Percentiles rank a stretch among this genome's conserved stretches.
Evolutionary conservation across 345 rosid genomes (phyloP).

Genomic region (Stellera chamaejasme): DNA sequence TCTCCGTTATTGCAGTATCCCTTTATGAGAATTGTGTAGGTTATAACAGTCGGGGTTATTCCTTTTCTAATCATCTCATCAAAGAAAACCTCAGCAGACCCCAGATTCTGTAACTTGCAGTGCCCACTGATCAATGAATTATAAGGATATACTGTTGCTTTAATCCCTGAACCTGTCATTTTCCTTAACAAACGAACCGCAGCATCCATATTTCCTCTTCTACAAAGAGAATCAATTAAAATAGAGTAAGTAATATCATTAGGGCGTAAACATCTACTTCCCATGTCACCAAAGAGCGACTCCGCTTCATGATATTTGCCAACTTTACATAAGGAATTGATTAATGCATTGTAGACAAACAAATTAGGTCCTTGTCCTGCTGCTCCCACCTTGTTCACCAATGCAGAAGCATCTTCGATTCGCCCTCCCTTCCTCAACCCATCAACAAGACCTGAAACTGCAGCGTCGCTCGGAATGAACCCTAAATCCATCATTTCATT

Average conservation of each 20-base stretch:
- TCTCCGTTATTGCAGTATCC: constrained; percentile 69
- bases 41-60: constrained; percentile 59
- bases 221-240: constrained; percentile 71
- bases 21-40: constrained; percentile 64
- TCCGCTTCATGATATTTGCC: constrained; percentile 55
- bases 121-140: constrained; percentile 74
- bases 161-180: constrained; percentile 47
- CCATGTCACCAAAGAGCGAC: constrained; percentile 56
- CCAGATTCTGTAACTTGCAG: constrained; percentile 61
- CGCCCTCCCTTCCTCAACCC: constrained; percentile 68
- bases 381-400: constrained; percentile 42
- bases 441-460: constrained; percentile 51
- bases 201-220: constrained; percentile 53
- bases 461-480: constrained; percentile 60
- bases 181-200: constrained; percentile 43
- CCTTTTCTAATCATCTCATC: constrained; percentile 50
- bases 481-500: constrained; percentile 64
- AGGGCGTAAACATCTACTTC: constrained; percentile 27
- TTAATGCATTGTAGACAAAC: constrained; percentile 66
- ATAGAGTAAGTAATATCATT: constrained; percentile 68
- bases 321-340: constrained; percentile 62
- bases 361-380: constrained; percentile 49
- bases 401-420: constrained; percentile 40
- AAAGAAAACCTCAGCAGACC: constrained; percentile 42
- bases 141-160: constrained; percentile 57